Evolutionary conservation across 1,284 basidiomycete genomes (phyloP).

Genomic region (Coniferiporia sulphurascens): DNA sequence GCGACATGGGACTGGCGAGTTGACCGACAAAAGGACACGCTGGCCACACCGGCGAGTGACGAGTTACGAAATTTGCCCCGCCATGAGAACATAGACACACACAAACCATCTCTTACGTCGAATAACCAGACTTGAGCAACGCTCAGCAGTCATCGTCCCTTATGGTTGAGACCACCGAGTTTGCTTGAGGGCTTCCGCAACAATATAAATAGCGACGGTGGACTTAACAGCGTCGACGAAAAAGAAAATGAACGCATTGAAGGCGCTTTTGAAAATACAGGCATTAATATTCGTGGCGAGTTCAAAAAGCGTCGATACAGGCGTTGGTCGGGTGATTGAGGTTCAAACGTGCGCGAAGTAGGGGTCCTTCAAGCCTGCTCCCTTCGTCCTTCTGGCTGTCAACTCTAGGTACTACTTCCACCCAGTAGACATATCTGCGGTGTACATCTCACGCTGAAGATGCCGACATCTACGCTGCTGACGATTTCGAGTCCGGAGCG

Average conservation of each 20-base stretch:
- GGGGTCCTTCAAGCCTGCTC: not conserved
- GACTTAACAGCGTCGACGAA: conserved; percentile 98
- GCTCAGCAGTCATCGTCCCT: conserved; percentile 49
- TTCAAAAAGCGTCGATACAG: conserved; percentile 81
- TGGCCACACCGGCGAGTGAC: conserved; percentile 60
- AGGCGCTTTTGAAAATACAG: conserved; percentile 80
- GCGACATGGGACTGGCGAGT: conserved; percentile 47
- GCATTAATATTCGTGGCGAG: conserved; percentile 69
- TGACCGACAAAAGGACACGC: conserved; percentile 94
- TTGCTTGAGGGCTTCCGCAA: conserved; percentile 93
- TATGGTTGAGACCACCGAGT: conserved; percentile 86
- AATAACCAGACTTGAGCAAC: conserved; percentile 61
- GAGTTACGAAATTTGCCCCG: conserved; percentile 72
- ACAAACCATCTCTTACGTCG: conserved; percentile 96
- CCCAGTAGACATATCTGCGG: too few species aligned
- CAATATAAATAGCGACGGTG: conserved; percentile 82
- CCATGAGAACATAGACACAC: conserved; percentile 94
- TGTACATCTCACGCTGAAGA: too few species aligned
- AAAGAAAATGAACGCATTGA: conserved; percentile 92
- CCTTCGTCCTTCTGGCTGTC: too few species aligned
- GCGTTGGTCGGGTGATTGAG: conserved; percentile 80
- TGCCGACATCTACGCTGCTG: too few species aligned
- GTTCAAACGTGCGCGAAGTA: conserved; percentile 13
- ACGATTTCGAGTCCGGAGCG: too few species aligned
- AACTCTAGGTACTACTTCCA: too few species aligned